Evolutionary conservation across 2,329 filamentous ascomycete genomes (phyloP), one percentile per base, ranked within the genome.

Genomic region (Periconia macrospinosa): DNA sequence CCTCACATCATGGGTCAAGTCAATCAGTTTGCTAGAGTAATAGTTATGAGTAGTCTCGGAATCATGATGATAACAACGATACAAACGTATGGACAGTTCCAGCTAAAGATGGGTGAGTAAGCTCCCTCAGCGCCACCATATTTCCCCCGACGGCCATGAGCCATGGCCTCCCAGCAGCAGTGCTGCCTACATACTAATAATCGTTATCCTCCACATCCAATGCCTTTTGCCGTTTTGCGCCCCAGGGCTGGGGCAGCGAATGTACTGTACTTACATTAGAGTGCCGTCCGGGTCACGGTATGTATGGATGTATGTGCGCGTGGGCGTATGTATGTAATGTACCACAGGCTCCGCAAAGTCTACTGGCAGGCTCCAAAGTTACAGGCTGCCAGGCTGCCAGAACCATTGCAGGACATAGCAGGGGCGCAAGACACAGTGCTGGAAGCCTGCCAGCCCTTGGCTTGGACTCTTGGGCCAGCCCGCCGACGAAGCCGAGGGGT

Each of bases 171-270:
- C 23, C 23, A n/a, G n/a, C n/a, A n/a, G n/a, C n/a, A n/a, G n/a
- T n/a, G n/a, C n/a, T n/a, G 30, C 7, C 30, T 7, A 13, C 30
- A 7, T 37, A n/a, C 33, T 37, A 37, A 37, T 37, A 13, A 37
- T 37, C 33, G 33, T n/a, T 37, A 37, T 37, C 33, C 33, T 37
- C 33, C 33, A n/a, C 33, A 14, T 5, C 11, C 6, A 37, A n/a
- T 37, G 33, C 33, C 33, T 37, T 37, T 10, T 37, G 5, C 33
- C 33, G 33, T 37, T n/a, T 37, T n/a, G 54, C 54, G 55, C 58
- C 63, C 62, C 58, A 63, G 52, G 55, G 55, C 57, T 63, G 55
- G 58, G 59, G 59, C 57, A 52, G 54, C 57, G 45, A 13, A 37
- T 5, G 33, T 13, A 37, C 33, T 37, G 33, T 37, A 37, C 33